Base-by-base conservation (phyloP, 1,139 yeast genomes). In the Suhomyces wounanorum region DNA sequence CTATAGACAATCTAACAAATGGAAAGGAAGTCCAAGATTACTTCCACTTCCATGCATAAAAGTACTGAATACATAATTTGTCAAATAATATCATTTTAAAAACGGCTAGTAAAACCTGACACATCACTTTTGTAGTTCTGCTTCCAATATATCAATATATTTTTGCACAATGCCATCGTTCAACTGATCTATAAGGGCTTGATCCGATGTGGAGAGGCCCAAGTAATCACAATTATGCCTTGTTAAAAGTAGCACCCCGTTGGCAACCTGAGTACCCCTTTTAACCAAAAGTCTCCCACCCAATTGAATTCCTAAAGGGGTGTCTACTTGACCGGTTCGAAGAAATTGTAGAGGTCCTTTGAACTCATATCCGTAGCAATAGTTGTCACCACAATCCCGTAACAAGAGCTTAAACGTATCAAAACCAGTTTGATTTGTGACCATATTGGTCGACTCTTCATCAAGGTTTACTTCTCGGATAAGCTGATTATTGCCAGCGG, bases 291-390 rank as follows among this genome's bases (percentile, higher is more conserved):
- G 45, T 40, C 67, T 60, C 1, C 79, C 78, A 1, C 81, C 81
- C 31, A 77, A 61, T n/a, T 67, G 68, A 1, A 75, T 60, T 1
- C 70, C 68, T 25, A 76, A 60, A 9, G 79, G 79, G 2, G 67
- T 59, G 28, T 54, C 46, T 11, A 42, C 51, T 3, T 52, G 46
- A 3, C 52, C 45, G 7, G 56, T 51, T 21, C 75, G 60, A 35
- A 77, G 59, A 59, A 76, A 77, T 14, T 65, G 63, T 14, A 77
- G 58, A 26, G 66, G 65, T 45, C 73, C 78, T 46, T 67, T 65
- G 49, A 65, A 61, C 55, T 77, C 81, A 51, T 73, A 71, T 3
- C 71, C 81, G 57, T 65, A 75, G 50, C 75, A 66, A 50, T 63
- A 70, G 51, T 74, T 70, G 45, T 66, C 68, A 18, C 49, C 50